Base-by-base conservation (phyloP, 2,329 filamentous ascomycete genomes). In the Onygenales sp. region DNA sequence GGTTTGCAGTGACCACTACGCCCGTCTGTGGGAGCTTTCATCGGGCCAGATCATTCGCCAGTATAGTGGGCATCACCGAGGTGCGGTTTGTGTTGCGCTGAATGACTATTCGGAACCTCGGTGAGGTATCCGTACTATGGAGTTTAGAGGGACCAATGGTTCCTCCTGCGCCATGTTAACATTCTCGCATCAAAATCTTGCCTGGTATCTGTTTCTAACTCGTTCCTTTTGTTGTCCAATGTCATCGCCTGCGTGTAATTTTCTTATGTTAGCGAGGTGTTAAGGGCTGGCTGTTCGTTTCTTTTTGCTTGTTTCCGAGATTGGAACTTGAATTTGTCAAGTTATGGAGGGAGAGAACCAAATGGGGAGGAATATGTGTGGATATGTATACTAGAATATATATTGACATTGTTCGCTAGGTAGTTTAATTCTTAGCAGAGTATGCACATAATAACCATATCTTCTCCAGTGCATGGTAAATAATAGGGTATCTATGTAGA, bases 21-120 rank as follows among this genome's bases (percentile, higher is more conserved):
- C 91, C 2, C 80, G 91, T 14, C 74, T 96, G 53, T 96, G 91
- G 91, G 91, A 96, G 74, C 75, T 96, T 58, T 77, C 79, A 58
- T 90, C 85, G 60, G 89, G 94, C 69, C 85, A 85, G 63, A 91
- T 96, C 59, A 96, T 96, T 62, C 80, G 91, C 46, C 91, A 96
- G 74, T 96, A 96, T 68, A 95, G 94, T 66, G 91, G 91, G 6
- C 91, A 96, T 66, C 91, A 96, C 67, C 80, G 91, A 37, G 91
- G 91, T 43, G 88, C 90, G 3, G 89, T 95, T 0, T 95, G 91
- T 65, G 91, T 96, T 39, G 91, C 91, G 11, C 75, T 96, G 58
- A 96, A 96, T 67, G 91, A 96, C 66, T 89, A 89, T 67, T 75
- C 73, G 0, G 72, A 74, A 61, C 70, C 69, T 53, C 68, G 72